Conservation (phyloP, 257 asterid genomes). For the Gardenia jasminoides region DNA sequence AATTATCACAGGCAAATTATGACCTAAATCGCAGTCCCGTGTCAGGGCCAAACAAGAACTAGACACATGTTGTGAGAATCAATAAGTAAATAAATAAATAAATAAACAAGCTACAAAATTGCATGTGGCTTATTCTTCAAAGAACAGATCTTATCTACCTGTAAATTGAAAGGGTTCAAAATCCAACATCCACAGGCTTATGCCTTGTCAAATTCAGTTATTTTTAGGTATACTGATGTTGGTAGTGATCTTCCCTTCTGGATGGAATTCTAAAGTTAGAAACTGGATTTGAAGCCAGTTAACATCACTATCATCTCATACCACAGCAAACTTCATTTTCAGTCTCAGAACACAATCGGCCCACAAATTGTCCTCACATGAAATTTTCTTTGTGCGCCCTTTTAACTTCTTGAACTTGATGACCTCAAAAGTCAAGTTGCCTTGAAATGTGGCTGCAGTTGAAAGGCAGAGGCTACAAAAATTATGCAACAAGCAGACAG, state of each 20-base stretch:
- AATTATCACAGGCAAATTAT: background rate
- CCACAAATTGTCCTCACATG: background rate
- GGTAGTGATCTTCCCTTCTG: background rate
- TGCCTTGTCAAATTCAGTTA: background rate
- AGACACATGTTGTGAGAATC: background rate
- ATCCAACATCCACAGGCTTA: background rate
- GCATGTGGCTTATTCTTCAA: constrained; percentile 12
- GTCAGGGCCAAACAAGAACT: background rate
- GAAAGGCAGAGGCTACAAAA: background rate
- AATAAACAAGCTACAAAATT: background rate
- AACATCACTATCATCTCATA: constrained; percentile 2
- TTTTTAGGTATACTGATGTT: background rate
- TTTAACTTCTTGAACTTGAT: background rate
- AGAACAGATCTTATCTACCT: no score
- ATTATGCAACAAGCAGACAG: background rate
- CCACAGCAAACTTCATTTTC: background rate
- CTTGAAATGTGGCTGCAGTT: background rate
- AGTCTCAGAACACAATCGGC: constrained; percentile 5
- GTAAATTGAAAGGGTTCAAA: background rate
- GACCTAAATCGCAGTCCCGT: background rate
- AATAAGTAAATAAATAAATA: background rate
- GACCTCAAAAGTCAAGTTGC: constrained; percentile 1
- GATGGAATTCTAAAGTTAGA: background rate
- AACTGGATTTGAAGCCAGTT: background rate
- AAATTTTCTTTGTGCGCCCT: background rate